Evolutionary conservation across 345 rosid species (phyloP).

Genomic region (Pseudoturritis turrita): DNA sequence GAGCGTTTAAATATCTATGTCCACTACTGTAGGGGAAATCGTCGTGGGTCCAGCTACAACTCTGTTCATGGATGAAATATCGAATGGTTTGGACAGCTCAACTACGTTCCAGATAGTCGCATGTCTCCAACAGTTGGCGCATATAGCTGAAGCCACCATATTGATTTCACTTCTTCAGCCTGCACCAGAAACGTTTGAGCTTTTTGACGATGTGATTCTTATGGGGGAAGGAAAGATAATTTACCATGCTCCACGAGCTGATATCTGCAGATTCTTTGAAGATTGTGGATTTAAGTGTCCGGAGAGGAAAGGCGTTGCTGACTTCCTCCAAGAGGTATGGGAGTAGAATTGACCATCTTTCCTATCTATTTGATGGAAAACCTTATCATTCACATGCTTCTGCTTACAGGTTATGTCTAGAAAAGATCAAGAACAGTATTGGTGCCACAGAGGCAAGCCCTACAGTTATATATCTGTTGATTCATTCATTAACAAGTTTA

Average conservation of each 20-base stretch:
- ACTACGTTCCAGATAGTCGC: slow-evolving; percentile 55
- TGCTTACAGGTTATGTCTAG: slow-evolving; percentile 42
- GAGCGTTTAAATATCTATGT: neutral
- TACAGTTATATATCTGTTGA: slow-evolving; percentile 40
- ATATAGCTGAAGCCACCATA: slow-evolving; percentile 39
- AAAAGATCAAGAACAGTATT: slow-evolving; percentile 56
- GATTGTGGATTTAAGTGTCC: slow-evolving; percentile 57
- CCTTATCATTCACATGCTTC: neutral
- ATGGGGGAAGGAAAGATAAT: slow-evolving; percentile 52
- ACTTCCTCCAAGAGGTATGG: slow-evolving; percentile 51
- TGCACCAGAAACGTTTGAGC: slow-evolving; percentile 55
- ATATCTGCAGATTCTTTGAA: slow-evolving; percentile 43
- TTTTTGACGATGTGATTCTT: slow-evolving; percentile 52
- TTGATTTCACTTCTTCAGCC: slow-evolving; percentile 64
- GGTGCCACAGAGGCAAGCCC: slow-evolving; percentile 31
- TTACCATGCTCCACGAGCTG: slow-evolving; percentile 45
- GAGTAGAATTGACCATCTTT: neutral
- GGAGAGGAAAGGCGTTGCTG: slow-evolving; percentile 48
- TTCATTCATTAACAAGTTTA: slow-evolving; percentile 36
- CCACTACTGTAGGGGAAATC: slow-evolving; percentile 40
- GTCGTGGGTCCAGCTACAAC: slow-evolving; percentile 50
- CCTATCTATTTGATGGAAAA: neutral
- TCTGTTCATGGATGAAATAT: slow-evolving; percentile 58
- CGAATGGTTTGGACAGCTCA: slow-evolving; percentile 59
- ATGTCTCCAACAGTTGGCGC: slow-evolving; percentile 45